Evolutionary conservation across 2,329 filamentous ascomycete genomes (phyloP), one percentile per base, ranked within the genome.

Genomic region (Dryadomyces sulphureus): DNA sequence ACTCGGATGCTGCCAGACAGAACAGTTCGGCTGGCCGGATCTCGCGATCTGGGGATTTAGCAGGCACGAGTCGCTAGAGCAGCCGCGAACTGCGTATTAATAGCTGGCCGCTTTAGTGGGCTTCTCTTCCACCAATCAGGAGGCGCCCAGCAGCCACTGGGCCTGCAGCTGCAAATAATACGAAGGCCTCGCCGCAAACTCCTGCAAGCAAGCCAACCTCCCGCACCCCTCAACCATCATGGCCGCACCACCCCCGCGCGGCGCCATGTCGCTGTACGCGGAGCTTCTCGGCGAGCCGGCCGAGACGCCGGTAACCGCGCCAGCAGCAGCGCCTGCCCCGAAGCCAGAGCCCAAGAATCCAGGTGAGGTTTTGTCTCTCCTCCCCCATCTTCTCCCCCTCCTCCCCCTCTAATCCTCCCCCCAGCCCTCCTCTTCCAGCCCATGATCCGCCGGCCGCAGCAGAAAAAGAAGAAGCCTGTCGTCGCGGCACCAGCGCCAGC

Each of bases 381-480:
- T n/a, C 14, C 5, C 32, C 3, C 7, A 2, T 19, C 20, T 24
- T 12, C 20, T 21, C n/a, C 19, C 7, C 7, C 25, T 30, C 25
- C 25, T 32, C 14, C 16, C 1, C 22, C 32, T 22, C 1, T 7
- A 24, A 19, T 16, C 52, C 49, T 54, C n/a, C n/a, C n/a, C n/a
- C 54, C 75, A 61, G 77, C 84, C 57, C 71, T 93, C 52, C 82
- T 83, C 61, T 94, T 94, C 66, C 86, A 93, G 61, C 87, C 87
- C 44, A 88, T 88, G 53, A 84, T 84, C 57, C 77, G 85, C 50
- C 84, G 85, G 78, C 87, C 56, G 54, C 60, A 65, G 58, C 74
- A 62, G 57, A 79, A 75, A 87, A 88, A 59, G 63, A 19, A n/a
- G n/a, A n/a, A n/a, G n/a, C n/a, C n/a, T n/a, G n/a, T n/a, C n/a